Evolutionary conservation across 1,284 basidiomycete genomes (phyloP).

Genomic region (Schizophyllum amplum): DNA sequence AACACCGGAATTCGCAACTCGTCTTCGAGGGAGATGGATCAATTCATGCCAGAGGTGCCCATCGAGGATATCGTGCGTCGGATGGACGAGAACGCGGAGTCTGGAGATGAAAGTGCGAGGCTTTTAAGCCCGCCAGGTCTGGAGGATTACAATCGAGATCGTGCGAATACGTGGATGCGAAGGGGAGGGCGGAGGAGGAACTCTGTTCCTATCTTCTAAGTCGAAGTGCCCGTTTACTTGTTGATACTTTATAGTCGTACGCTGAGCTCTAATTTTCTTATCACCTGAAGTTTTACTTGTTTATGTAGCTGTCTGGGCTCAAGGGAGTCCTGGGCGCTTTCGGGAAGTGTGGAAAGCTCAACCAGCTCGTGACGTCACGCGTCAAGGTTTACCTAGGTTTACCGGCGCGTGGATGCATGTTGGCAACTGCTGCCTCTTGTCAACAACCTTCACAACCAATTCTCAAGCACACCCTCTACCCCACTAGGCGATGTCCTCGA

Average conservation of each 20-base stretch:
- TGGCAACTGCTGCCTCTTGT: not conserved
- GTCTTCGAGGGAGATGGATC: not conserved
- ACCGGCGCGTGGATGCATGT: not conserved
- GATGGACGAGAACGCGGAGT: not conserved
- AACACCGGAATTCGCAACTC: not conserved
- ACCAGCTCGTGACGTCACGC: not conserved
- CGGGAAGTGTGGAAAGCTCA: not conserved
- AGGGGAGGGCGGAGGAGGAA: not conserved
- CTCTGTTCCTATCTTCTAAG: not conserved
- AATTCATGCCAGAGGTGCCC: constrained; percentile 1
- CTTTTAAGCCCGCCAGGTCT: not conserved
- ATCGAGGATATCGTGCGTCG: not conserved
- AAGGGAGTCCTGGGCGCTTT: not conserved
- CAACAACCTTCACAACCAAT: not conserved
- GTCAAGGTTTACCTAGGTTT: not conserved
- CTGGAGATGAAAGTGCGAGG: not conserved
- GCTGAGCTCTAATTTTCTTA: too few relatives aligned
- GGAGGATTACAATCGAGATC: not conserved
- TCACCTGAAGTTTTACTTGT: too few relatives aligned
- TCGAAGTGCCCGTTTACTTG: too few relatives aligned
- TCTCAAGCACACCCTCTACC: not conserved
- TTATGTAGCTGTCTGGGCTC: too few relatives aligned
- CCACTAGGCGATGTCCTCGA: not conserved
- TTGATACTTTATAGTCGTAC: too few relatives aligned
- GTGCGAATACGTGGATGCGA: not conserved